Percentiles rank a stretch among this genome's conserved stretches.
phyloP scores from a whole-genome alignment of 768 basidiomycete genomes.

The Podaxis sp. region DNA sequence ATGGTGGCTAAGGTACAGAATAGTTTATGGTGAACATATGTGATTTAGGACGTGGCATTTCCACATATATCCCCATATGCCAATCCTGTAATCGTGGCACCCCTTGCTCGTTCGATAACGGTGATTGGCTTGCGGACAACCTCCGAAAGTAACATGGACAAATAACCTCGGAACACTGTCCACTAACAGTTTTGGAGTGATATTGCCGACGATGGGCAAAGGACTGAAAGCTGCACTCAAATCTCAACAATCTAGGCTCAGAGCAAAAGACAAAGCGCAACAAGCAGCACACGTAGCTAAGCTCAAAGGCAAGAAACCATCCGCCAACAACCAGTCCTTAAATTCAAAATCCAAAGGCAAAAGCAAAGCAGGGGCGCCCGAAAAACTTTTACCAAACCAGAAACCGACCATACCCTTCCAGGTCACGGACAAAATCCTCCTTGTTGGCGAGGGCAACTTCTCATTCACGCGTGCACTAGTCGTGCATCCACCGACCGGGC shows the following conservation, averaged over 20 bases:
- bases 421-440: slow-evolving; percentile 60
- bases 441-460: slow-evolving; percentile 95
- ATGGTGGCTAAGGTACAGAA: slow-evolving; percentile 6
- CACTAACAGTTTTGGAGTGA: not conserved
- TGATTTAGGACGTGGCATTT: slow-evolving; percentile 23
- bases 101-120: not conserved
- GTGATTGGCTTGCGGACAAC: not conserved
- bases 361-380: slow-evolving; percentile 3
- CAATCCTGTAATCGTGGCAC: not conserved
- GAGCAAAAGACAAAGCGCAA: slow-evolving; percentile 51
- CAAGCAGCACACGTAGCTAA: slow-evolving; percentile 51
- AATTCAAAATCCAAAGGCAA: slow-evolving; percentile 20
- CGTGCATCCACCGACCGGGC: slow-evolving; percentile 25
- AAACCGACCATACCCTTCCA: slow-evolving; percentile 61
- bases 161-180: not conserved
- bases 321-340: slow-evolving; percentile 6
- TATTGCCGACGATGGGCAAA: slow-evolving; percentile 37
- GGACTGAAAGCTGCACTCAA: slow-evolving; percentile 66
- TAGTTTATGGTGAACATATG: not conserved
- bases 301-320: slow-evolving; percentile 35
- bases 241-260: slow-evolving; percentile 64
- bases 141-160: slow-evolving; percentile 2
- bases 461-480: slow-evolving; percentile 82
- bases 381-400: slow-evolving; percentile 9
- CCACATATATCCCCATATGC: slow-evolving; percentile 1